Evolutionary conservation across 441 rosid species (phyloP).

Genomic region (Adansonia rubrostipa): DNA sequence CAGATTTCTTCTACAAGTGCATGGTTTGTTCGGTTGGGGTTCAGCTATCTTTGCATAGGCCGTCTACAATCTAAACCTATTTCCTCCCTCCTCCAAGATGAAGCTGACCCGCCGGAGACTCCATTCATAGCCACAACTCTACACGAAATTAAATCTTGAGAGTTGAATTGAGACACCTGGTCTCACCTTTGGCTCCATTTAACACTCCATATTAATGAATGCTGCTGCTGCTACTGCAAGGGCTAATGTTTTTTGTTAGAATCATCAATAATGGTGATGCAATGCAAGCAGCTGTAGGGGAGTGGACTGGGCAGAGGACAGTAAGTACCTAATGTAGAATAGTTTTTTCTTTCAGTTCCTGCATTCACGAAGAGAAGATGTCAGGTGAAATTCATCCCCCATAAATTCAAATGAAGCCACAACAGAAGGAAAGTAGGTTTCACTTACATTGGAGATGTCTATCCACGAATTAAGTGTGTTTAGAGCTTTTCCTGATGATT

Average conservation of each 20-base stretch:
- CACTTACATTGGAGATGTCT: slow-evolving; percentile 54
- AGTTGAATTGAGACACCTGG: slow-evolving; percentile 22
- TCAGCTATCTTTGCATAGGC: background rate
- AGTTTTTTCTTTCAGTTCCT: slow-evolving; percentile 27
- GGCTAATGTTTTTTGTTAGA: too few species aligned
- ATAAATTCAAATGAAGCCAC: background rate
- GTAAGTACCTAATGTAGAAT: slow-evolving; percentile 50
- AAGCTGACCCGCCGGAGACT: slow-evolving; percentile 6
- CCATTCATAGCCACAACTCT: slow-evolving; percentile 18
- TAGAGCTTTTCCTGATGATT: slow-evolving; percentile 73
- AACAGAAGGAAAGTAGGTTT: background rate
- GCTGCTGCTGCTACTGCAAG: too few species aligned
- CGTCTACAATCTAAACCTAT: background rate
- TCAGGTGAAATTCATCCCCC: background rate
- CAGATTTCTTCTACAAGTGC: background rate
- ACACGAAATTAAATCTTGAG: slow-evolving; percentile 1
- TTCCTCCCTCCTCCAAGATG: background rate
- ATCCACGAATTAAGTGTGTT: slow-evolving; percentile 74
- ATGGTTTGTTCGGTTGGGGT: background rate
- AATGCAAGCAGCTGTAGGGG: slow-evolving; percentile 56
- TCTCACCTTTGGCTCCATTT: slow-evolving; percentile 26
- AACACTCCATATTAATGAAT: too few species aligned
- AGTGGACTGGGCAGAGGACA: slow-evolving; percentile 67
- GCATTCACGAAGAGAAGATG: slow-evolving; percentile 4
- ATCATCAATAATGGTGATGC: slow-evolving; percentile 47